These are phyloP conservation scores for Sporothrix inflata DNA, from an alignment of 2,329 filamentous ascomycete species.

Conservation along the genomic window DNA sequence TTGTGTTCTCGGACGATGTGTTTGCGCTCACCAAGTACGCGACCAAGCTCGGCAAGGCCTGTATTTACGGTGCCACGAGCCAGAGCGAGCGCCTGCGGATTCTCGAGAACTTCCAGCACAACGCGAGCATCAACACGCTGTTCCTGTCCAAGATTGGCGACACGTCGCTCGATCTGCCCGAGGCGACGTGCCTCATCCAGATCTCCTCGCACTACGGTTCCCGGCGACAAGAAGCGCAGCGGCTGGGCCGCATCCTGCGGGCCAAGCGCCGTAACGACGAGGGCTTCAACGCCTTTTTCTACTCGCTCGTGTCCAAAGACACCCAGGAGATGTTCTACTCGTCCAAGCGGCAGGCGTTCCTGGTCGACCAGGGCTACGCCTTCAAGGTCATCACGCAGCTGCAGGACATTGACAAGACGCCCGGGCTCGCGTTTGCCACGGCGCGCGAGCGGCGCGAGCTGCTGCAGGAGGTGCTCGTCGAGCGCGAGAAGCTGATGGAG, in stretches of 20 bases:
- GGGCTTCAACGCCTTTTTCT: constrained; percentile 99
- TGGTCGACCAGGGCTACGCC: constrained; percentile 96
- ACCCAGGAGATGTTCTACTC: constrained; percentile 98
- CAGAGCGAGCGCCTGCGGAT: constrained; percentile 85
- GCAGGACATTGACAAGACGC: constrained; percentile 83
- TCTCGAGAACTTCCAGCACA: constrained; percentile 93
- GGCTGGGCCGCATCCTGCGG: constrained; percentile 87
- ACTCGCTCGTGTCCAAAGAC: constrained; percentile 95
- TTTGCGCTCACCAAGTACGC: constrained; percentile 89
- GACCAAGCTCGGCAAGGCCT: constrained; percentile 79
- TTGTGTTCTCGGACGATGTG: constrained; percentile 97
- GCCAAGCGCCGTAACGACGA: constrained; percentile 96
- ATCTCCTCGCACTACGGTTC: constrained; percentile 98
- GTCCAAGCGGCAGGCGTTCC: constrained; percentile 92
- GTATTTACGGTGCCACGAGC: constrained; percentile 86
- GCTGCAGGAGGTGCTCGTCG: constrained; percentile 84
- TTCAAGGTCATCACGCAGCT: constrained; percentile 99
- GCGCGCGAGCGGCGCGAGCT: constrained; percentile 81
- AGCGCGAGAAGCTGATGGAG: constrained; percentile 56
- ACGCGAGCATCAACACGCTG: constrained; percentile 85
- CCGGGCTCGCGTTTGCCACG: constrained; percentile 77
- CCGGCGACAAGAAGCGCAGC: constrained; percentile 92
- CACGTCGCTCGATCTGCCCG: constrained; percentile 94
- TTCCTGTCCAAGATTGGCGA: constrained; percentile 98
- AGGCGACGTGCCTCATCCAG: constrained; percentile 95